Evolutionary conservation across 2,329 filamentous ascomycete genomes (phyloP).

Genomic region (Thielaviopsis punctulata): DNA sequence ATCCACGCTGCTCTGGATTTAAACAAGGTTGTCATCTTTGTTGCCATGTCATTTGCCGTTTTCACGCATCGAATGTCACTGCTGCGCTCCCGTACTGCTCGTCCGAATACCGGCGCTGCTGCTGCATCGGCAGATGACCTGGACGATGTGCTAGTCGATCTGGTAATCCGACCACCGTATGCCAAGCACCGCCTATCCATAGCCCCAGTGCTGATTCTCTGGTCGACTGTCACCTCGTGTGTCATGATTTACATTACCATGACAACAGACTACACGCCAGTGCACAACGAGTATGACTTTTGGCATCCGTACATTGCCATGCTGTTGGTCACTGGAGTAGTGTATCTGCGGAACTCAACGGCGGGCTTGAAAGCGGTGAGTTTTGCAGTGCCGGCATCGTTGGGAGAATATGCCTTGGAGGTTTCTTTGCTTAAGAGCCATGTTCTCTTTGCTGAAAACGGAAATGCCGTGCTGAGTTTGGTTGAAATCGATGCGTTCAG

Average conservation of each 20-base stretch:
- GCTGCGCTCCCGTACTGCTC: not conserved
- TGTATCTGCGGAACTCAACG: slow-evolving; percentile 32
- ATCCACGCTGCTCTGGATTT: not conserved
- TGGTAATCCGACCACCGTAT: slow-evolving; percentile 3
- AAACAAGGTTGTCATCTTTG: slow-evolving; percentile 4
- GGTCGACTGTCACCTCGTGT: not conserved
- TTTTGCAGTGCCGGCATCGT: slow-evolving; percentile 13
- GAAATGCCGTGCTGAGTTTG: slow-evolving; percentile 4
- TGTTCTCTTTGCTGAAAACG: slow-evolving; percentile 33
- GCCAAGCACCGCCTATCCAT: slow-evolving; percentile 13
- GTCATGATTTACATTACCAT: slow-evolving; percentile 16
- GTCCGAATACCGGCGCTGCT: slow-evolving; percentile 1
- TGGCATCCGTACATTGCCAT: slow-evolving; percentile 36
- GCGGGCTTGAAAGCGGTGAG: not conserved
- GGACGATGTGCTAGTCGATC: slow-evolving; percentile 6
- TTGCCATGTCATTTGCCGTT: slow-evolving; percentile 2
- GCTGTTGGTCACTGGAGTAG: slow-evolving; percentile 31
- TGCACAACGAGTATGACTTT: slow-evolving; percentile 26
- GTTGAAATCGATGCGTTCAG: not conserved
- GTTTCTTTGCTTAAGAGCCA: slow-evolving; percentile 44
- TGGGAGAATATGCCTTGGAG: slow-evolving; percentile 41
- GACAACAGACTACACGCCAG: slow-evolving; percentile 19
- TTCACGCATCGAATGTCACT: not conserved
- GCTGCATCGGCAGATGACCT: slow-evolving; percentile 1
- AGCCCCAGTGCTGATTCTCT: not conserved